Evolutionary conservation across 352 stramenopile genomes (phyloP), one percentile per base, ranked within the genome.

Genomic region (Phytophthora tentaculata): DNA sequence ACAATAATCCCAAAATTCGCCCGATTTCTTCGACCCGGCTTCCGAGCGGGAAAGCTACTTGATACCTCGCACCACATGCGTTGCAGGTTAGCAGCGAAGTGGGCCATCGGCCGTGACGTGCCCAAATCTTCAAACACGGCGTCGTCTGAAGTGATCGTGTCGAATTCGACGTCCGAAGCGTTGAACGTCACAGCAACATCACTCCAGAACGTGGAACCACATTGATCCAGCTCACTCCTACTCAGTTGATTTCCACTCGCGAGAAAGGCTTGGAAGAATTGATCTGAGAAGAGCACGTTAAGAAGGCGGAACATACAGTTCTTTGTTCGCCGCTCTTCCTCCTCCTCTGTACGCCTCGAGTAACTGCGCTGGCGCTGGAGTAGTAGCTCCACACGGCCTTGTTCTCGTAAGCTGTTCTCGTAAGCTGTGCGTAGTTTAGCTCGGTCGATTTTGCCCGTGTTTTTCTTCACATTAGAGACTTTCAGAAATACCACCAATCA

Each of bases 1-100:
- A 17, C 60, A 67, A n/a, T 53, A 56, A 7, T 61, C 50, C 52
- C 60, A 56, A 39, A 51, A 61, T 24, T 47, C 32, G 5, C 60
- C 51, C 3, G 51, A n/a, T n/a, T n/a, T n/a, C n/a, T n/a, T n/a
- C n/a, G n/a, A n/a, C n/a, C n/a, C n/a, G n/a, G n/a, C 43, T 37
- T 67, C 52, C 5, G 41, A 28, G 8, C 19, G 28, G 29, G 60
- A 35, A 61, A 61, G 2, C 57, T 67, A 13, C 51, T 45, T 9
- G 24, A 45, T 4, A 61, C 43, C 16, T 67, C 51, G 1, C 29
- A 24, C 51, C 61, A 62, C 52, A 68, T 58, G 2, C 44, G 4
- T 26, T 68, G 53, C 0, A 61, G 22, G 9, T 63, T 68, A 0
- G 19, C 61, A 1, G 51, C 51, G 1, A 52, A 61, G 14, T 68